Evolutionary conservation across 352 stramenopile genomes (phyloP), one percentile per base, ranked within the genome.

Genomic region (Hyaloperonospora arabidopsidis): DNA sequence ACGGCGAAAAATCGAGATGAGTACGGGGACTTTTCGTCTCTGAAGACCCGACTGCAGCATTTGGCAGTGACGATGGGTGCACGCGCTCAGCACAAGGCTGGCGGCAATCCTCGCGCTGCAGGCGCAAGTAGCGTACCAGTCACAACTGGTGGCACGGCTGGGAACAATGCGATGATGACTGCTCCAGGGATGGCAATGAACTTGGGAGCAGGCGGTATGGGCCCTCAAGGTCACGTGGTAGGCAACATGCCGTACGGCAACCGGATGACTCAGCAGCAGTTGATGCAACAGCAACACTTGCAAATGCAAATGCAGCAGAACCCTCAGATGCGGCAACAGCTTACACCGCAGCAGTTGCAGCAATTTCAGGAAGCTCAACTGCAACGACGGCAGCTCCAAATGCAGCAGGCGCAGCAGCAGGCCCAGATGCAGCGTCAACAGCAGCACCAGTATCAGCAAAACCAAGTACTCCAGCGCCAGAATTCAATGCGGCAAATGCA

Each of bases 31-130:
- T 95, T 94, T 48, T 84, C 72, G 7, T 98, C 95, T 1, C 59
- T 99, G 13, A 99, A 98, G 66, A 93, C 95, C 29, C 79, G 96
- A 18, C 70, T 99, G 46, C 96, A 99, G 63, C 87, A 97, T 65
- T 73, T 99, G 32, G 96, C 96, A 6, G 84, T 95, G 21, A 95
- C 82, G 6, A 94, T 93, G 84, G 84, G 84, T 32, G 82, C 82
- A 11, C 76, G 82, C 15, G 82, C 82, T 0, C 79, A 92, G 39
- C 82, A 92, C 64, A 92, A 92, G 57, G 67, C 78, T 28, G 61
- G 61, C 11, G 74, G 61, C 28, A 84, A 81, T 34, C 65, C 74
- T 49, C 72, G 76, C 40, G 54, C 62, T 35, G 29, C 59, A 50
- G 73, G 70, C 21, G 46, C 72, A 41, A 63, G 70, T 38, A 39